phyloP scores from a whole-genome alignment of 2,329 filamentous ascomycete species.

The Verticillium tricorpus region DNA sequence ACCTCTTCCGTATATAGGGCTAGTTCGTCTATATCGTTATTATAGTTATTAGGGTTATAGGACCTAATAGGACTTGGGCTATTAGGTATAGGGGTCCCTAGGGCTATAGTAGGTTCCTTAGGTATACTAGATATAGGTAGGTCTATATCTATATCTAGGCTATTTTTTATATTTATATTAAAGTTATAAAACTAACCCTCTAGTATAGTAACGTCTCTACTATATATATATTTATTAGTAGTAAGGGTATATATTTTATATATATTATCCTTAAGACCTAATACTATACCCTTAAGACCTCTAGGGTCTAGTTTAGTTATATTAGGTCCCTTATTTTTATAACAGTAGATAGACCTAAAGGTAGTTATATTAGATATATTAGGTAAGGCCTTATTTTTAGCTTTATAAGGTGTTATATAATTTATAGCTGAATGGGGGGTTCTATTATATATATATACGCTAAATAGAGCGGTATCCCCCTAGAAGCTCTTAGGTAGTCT shows the following conservation, averaged over 20 bases:
- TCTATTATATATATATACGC: background rate
- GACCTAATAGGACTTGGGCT: background rate
- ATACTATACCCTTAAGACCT: slow-evolving; percentile 2
- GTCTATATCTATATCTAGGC: no score
- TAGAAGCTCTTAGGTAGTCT: background rate
- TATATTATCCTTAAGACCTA: slow-evolving; percentile 4
- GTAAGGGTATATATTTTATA: slow-evolving; percentile 7
- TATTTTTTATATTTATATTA: no score
- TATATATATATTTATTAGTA: background rate
- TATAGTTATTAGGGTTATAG: slow-evolving; percentile 1
- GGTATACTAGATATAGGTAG: no score
- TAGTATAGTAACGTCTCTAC: background rate
- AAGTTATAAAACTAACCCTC: no score
- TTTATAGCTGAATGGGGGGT: background rate
- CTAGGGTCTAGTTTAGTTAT: background rate
- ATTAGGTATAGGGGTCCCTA: background rate
- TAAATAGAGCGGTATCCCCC: background rate
- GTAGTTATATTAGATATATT: no score
- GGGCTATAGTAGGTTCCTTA: background rate
- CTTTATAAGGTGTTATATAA: background rate
- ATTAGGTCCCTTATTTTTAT: no score
- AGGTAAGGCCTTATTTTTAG: no score
- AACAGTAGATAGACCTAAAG: no score
- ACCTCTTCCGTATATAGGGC: background rate
- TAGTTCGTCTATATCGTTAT: slow-evolving; percentile 1